Evolutionary conservation across 192 early-diverging fungal species (phyloP), one percentile per base, ranked within the genome.

Genomic region (Jimgerdemannia lactiflua): DNA sequence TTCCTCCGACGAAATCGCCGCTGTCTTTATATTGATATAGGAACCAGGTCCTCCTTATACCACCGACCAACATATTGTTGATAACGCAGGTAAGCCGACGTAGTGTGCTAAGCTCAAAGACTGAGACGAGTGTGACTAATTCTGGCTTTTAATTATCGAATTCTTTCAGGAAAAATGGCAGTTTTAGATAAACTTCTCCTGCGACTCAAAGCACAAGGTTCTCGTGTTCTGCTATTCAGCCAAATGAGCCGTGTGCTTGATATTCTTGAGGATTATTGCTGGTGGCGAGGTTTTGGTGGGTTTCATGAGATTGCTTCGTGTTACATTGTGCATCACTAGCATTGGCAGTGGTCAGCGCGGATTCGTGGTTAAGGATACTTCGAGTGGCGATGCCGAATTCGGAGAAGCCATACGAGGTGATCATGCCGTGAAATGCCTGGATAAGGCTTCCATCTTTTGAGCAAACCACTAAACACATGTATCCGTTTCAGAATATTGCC

Each of bases 211-310:
- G 93, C 90, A 39, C 89, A 94, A 74, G 98, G 98, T 3, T 99
- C 98, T 29, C 94, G 98, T 39, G 95, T 98, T 1, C 80, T 99
- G 69, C 85, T 99, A 3, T 99, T 99, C 81, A 95, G 93, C 84
- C 98, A 99, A 85, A 99, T 99, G 98, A 97, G 94, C 82, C 92
- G 97, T 70, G 91, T 99, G 80, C 85, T 99, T 64, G 98, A 99
- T 80, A 98, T 99, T 77, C 81, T 99, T 41, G 98, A 98, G 83
- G 97, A 99, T 84, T 99, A 98, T 76, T 97, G 96, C 79, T 86
- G 91, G 69, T 97, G 95, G 85, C 91, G 92, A 49, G 91, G 87
- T 4, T 98, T 92, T 90, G 84, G 91, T 89, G 75, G 2, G 74
- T 67, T 43, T 4, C 65, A 70, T 72, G n/a, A 29, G 7, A 29